Percentiles rank a stretch among this genome's conserved stretches.
Conservation (phyloP, 2,329 filamentous ascomycete species). For the Xylariaceae sp. region DNA sequence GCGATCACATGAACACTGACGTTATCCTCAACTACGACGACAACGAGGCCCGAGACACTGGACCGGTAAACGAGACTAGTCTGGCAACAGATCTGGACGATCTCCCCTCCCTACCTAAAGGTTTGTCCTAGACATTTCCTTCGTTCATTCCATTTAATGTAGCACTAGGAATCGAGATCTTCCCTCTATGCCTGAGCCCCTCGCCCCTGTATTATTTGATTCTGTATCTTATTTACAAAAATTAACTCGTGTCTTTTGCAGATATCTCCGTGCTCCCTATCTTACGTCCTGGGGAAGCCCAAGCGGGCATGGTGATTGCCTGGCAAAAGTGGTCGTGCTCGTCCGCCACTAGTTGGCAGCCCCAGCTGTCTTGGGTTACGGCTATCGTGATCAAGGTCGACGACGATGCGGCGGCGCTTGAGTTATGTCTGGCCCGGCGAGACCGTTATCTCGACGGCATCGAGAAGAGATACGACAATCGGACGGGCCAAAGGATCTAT, state of each 20-base stretch:
- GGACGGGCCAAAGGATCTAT: slow-evolving; percentile 68
- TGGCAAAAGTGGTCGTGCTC: slow-evolving; percentile 63
- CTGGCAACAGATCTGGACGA: slow-evolving; percentile 53
- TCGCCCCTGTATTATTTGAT: neutral
- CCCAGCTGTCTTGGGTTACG: slow-evolving; percentile 58
- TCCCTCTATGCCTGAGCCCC: neutral
- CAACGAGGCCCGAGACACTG: slow-evolving; percentile 28
- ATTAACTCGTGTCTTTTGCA: slow-evolving; percentile 13
- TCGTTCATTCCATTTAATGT: neutral
- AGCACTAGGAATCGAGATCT: neutral
- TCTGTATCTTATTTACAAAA: neutral
- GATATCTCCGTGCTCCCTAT: slow-evolving; percentile 44
- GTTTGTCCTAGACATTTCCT: slow-evolving; percentile 31
- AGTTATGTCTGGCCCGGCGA: slow-evolving; percentile 62
- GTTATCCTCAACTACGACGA: slow-evolving; percentile 41
- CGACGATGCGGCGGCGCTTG: slow-evolving; percentile 47
- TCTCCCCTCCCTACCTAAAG: slow-evolving; percentile 55
- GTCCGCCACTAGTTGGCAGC: slow-evolving; percentile 60
- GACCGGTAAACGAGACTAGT: slow-evolving; percentile 32
- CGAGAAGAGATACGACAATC: slow-evolving; percentile 57
- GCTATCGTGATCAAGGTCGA: slow-evolving; percentile 57
- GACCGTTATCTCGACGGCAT: slow-evolving; percentile 55
- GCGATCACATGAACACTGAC: slow-evolving; percentile 27
- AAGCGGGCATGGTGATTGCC: slow-evolving; percentile 58
- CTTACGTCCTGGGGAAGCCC: slow-evolving; percentile 45